Conservation (phyloP, 352 stramenopile species). For the Phytophthora pistaciae region DNA sequence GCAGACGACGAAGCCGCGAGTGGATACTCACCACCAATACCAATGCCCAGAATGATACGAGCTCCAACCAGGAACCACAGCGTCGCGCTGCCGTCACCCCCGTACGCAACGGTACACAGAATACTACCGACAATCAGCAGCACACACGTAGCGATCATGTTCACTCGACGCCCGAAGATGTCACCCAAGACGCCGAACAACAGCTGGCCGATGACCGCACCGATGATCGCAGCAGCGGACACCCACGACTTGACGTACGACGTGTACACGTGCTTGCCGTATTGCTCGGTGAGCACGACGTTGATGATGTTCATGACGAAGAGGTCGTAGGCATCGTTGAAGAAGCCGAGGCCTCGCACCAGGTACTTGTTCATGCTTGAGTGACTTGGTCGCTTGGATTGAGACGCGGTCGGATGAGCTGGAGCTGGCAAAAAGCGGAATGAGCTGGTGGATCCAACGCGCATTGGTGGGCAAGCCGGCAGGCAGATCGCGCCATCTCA, state of each 20-base stretch:
- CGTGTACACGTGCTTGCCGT: constrained; percentile 60
- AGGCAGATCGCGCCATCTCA: too few species aligned
- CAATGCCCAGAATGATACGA: constrained; percentile 48
- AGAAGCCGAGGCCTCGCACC: constrained; percentile 61
- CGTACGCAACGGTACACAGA: constrained; percentile 47
- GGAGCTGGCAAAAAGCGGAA: too few species aligned
- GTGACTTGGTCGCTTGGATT: too few species aligned
- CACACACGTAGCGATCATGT: constrained; percentile 65
- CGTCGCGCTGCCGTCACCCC: constrained; percentile 31
- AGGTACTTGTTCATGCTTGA: constrained; percentile 60
- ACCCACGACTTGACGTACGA: constrained; percentile 60
- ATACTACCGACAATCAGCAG: constrained; percentile 59
- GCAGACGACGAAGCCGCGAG: constrained; percentile 49
- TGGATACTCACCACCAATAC: constrained; percentile 47
- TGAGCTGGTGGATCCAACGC: too few species aligned
- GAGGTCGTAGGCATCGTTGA: constrained; percentile 66
- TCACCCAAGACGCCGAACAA: constrained; percentile 59
- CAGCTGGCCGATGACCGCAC: constrained; percentile 59
- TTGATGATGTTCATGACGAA: constrained; percentile 78
- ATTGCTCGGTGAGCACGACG: constrained; percentile 68
- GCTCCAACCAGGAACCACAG: constrained; percentile 56
- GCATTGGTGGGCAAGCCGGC: too few species aligned
- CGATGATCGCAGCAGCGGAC: constrained; percentile 53
- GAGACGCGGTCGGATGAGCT: too few species aligned
- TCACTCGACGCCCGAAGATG: constrained; percentile 59